Conservation (phyloP, 495 filamentous ascomycete genomes). For the Trichoderma gamsii region DNA sequence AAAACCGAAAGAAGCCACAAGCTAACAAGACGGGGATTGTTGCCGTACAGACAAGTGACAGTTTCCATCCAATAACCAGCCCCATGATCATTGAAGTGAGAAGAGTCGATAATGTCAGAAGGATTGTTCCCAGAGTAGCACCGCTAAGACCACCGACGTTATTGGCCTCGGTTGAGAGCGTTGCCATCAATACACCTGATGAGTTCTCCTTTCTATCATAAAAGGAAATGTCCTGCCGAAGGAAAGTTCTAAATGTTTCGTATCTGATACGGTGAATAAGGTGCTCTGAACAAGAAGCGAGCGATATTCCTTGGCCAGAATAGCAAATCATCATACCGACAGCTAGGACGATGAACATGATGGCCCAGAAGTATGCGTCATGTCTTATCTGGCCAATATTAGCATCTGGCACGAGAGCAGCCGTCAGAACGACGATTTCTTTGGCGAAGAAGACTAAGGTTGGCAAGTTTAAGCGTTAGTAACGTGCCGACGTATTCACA, state of each 20-base stretch:
- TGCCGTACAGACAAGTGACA: slow-evolving; percentile 74
- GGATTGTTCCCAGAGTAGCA: slow-evolving; percentile 73
- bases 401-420: slow-evolving; percentile 38
- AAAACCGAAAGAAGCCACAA: slow-evolving; percentile 84
- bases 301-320: slow-evolving; percentile 50
- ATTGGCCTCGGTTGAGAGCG: slow-evolving; percentile 80
- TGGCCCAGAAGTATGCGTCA: slow-evolving; percentile 79
- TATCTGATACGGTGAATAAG: slow-evolving; percentile 70
- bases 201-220: slow-evolving; percentile 84
- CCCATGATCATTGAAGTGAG: slow-evolving; percentile 59
- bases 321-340: slow-evolving; percentile 61
- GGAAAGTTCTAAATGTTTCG: slow-evolving; percentile 67
- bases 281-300: slow-evolving; percentile 67
- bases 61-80: slow-evolving; percentile 77
- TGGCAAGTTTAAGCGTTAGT: slow-evolving; percentile 53
- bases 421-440: slow-evolving; percentile 54
- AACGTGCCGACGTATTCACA: slow-evolving; percentile 30
- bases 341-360: slow-evolving; percentile 95
- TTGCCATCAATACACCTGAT: slow-evolving; percentile 75
- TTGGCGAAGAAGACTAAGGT: slow-evolving; percentile 72
- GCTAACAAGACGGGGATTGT: slow-evolving; percentile 70
- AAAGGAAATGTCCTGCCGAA: slow-evolving; percentile 88
- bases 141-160: slow-evolving; percentile 78
- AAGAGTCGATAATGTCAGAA: slow-evolving; percentile 70
- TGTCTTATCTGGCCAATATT: slow-evolving; percentile 44